phyloP scores from a whole-genome alignment of 163 green algal species.

The Volvox carteri region DNA sequence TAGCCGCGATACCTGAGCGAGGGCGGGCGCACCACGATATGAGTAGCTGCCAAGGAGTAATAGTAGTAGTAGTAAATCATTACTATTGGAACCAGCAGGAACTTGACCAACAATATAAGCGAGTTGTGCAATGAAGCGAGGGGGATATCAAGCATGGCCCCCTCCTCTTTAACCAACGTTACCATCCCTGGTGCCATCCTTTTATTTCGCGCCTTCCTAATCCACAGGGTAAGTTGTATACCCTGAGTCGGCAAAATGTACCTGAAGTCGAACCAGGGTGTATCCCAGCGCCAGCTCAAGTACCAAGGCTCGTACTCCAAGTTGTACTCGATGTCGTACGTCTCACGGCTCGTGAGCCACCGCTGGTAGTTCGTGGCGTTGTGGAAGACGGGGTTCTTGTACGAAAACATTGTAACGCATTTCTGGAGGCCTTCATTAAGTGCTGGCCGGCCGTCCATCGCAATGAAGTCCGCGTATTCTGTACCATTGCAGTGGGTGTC shows the following conservation, averaged over 20 bases:
- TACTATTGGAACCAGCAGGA: neutral
- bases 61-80: neutral
- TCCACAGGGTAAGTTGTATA: neutral
- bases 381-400: slow-evolving; percentile 38
- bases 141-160: too few relatives aligned
- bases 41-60: neutral
- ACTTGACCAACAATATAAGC: neutral
- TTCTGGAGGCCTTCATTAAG: neutral
- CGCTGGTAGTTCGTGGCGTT: slow-evolving; percentile 50
- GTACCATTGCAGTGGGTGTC: slow-evolving; percentile 46
- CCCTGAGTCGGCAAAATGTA: neutral
- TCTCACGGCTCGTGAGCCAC: slow-evolving; percentile 24
- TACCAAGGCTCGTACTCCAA: slow-evolving; percentile 40
- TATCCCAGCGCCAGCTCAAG: slow-evolving; percentile 9
- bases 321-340: slow-evolving; percentile 48
- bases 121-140: neutral
- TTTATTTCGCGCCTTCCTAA: neutral
- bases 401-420: slow-evolving; percentile 31
- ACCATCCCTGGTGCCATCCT: neutral
- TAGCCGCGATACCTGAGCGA: slow-evolving; percentile 37
- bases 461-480: slow-evolving; percentile 12
- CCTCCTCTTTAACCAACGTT: too few relatives aligned
- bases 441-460: neutral
- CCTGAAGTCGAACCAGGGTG: slow-evolving; percentile 47
- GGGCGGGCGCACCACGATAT: neutral